phyloP scores from a whole-genome alignment of 805 yeast genomes.

The Ogataea nakhonphanomensis region DNA sequence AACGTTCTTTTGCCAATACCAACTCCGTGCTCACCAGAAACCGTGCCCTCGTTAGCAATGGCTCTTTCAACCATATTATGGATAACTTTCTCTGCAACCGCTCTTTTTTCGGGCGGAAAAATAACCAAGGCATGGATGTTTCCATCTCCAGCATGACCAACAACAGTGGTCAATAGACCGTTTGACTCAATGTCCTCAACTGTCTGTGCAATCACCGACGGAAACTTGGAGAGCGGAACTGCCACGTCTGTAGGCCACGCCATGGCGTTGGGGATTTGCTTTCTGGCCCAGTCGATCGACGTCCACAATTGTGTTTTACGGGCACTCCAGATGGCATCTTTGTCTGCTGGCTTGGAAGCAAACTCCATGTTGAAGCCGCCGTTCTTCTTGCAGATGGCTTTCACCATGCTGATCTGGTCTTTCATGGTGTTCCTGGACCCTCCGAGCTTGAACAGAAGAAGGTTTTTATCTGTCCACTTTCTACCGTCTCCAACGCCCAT shows the following conservation, averaged over 20 bases:
- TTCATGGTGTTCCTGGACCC: constrained; percentile 40
- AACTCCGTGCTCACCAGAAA: constrained; percentile 83
- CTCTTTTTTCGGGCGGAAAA: constrained; percentile 48
- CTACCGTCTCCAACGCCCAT: constrained; percentile 38
- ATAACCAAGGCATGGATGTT: constrained; percentile 69
- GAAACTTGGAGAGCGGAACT: constrained; percentile 68
- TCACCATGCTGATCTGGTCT: constrained; percentile 45
- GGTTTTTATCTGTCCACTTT: constrained; percentile 30
- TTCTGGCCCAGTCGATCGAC: constrained; percentile 60
- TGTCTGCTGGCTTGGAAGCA: constrained; percentile 58
- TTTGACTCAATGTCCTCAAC: constrained; percentile 53
- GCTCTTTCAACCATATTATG: constrained; percentile 62
- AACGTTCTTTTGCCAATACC: constrained; percentile 74
- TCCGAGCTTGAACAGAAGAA: constrained; percentile 59
- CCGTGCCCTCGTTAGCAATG: constrained; percentile 68
- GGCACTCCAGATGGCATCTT: constrained; percentile 67
- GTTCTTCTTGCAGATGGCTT: constrained; percentile 48
- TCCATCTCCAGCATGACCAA: constrained; percentile 83
- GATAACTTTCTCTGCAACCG: constrained; percentile 48
- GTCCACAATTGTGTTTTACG: constrained; percentile 69
- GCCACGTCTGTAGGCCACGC: constrained; percentile 82
- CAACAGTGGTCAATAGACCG: constrained; percentile 52
- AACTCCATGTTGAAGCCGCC: constrained; percentile 53
- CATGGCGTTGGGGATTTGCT: constrained; percentile 36
- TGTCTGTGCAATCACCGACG: constrained; percentile 60